Percentiles rank a stretch among this genome's conserved stretches.
Evolutionary conservation across 192 early-diverging fungal genomes (phyloP).

Genomic region (Backusella macrospora): DNA sequence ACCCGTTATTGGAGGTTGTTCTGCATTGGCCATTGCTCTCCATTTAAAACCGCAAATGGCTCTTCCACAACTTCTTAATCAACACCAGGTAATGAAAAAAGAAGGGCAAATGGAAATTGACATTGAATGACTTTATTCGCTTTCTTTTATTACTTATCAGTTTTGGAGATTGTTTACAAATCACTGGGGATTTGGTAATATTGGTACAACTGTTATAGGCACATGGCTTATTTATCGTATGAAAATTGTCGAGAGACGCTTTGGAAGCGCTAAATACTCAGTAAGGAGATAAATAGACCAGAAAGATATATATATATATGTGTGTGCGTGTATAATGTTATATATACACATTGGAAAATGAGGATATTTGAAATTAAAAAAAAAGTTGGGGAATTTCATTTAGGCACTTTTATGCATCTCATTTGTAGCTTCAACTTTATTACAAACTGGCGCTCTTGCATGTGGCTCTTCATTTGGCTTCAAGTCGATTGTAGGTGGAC

Average conservation of each 20-base stretch:
- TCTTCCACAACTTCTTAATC: conserved; percentile 45
- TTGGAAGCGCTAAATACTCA: conserved; percentile 60
- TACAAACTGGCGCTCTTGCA: conserved; percentile 49
- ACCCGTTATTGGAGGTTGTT: conserved; percentile 51
- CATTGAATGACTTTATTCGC: no score
- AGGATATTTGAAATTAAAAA: not conserved
- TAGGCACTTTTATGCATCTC: conserved; percentile 57
- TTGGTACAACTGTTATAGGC: conserved; percentile 55
- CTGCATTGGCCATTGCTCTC: conserved; percentile 48
- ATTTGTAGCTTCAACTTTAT: conserved; percentile 50
- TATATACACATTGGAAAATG: not conserved
- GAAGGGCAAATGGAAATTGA: not conserved
- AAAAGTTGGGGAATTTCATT: not conserved
- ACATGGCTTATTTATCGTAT: conserved; percentile 58
- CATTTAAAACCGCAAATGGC: conserved; percentile 44
- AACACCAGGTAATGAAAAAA: conserved; percentile 49
- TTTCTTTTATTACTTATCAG: conserved; percentile 29
- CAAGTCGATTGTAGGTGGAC: conserved; percentile 49
- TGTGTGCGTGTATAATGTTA: not conserved
- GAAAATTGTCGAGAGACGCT: conserved; percentile 61
- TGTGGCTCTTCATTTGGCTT: conserved; percentile 45
- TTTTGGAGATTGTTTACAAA: conserved; percentile 58
- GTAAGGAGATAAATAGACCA: conserved; percentile 32
- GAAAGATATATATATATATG: not conserved
- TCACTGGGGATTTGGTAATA: conserved; percentile 52